Evolutionary conservation across 2,329 filamentous ascomycete species (phyloP).

Genomic region (Diaporthe longicolla): DNA sequence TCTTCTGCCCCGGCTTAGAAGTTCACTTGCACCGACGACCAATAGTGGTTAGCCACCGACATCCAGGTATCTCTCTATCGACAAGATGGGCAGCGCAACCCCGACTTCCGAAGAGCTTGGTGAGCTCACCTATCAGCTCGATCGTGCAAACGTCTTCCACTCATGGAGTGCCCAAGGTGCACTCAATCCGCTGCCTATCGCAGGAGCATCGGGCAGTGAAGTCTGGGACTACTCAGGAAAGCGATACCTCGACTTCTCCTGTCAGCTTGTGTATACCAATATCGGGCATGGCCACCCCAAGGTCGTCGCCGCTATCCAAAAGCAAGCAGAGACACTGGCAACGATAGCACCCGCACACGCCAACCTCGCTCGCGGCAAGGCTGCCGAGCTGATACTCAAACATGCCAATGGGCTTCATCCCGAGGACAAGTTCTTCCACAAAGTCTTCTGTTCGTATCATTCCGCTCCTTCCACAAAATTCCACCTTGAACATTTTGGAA

Average conservation of each 20-base stretch:
- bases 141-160: slow-evolving; percentile 42
- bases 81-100: slow-evolving; percentile 40
- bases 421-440: slow-evolving; percentile 33
- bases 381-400: slow-evolving; percentile 41
- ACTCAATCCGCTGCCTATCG: slow-evolving; percentile 38
- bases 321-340: slow-evolving; percentile 38
- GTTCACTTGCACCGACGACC: not conserved
- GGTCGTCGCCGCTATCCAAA: slow-evolving; percentile 42
- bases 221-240: slow-evolving; percentile 42
- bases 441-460: slow-evolving; percentile 37
- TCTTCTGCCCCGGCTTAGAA: not conserved
- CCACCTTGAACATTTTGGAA: too few relatives aligned
- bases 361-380: slow-evolving; percentile 40
- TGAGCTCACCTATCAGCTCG: slow-evolving; percentile 41
- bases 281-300: slow-evolving; percentile 42
- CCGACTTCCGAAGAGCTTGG: slow-evolving; percentile 35
- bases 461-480: too few relatives aligned
- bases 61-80: not conserved
- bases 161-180: slow-evolving; percentile 41
- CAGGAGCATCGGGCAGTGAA: slow-evolving; percentile 40
- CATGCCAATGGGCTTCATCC: slow-evolving; percentile 36
- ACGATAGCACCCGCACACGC: slow-evolving; percentile 40
- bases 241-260: slow-evolving; percentile 43
- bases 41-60: too few relatives aligned
- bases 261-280: slow-evolving; percentile 42